These are phyloP conservation scores for Kentomonas sorsogonicus DNA, from an alignment of 208 protist species.

Conservation along the genomic window DNA sequence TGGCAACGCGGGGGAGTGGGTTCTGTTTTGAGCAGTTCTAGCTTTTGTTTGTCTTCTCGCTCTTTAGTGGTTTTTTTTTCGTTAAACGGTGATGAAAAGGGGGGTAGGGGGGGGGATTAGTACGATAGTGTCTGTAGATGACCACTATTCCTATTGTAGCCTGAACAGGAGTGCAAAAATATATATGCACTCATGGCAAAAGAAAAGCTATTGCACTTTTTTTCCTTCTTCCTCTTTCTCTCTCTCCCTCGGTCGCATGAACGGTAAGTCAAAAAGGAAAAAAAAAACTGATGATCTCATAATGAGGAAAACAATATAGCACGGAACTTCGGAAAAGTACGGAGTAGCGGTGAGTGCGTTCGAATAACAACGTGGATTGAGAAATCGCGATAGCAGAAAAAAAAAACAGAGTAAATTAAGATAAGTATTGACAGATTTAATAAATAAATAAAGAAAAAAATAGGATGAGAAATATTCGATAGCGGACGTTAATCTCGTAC, in stretches of 20 bases:
- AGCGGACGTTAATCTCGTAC: not conserved
- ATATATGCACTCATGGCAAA: not conserved
- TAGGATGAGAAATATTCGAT: not conserved
- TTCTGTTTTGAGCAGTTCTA: no score
- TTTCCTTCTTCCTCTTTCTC: conserved; percentile 5
- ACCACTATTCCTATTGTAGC: no score
- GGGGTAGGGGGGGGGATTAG: no score
- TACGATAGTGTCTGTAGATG: no score
- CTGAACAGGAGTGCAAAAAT: no score
- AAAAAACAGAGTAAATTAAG: not conserved
- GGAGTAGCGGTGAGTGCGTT: no score
- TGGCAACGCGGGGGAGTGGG: no score
- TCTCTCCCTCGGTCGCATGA: not conserved
- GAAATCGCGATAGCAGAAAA: not conserved
- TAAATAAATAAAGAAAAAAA: conserved; percentile 11
- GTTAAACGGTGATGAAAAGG: no score
- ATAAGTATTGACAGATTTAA: not conserved
- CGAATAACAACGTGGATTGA: no score
- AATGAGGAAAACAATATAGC: not conserved
- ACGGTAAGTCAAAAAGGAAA: not conserved
- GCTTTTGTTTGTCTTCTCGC: no score
- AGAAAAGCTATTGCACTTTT: not conserved
- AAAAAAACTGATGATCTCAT: conserved; percentile 9
- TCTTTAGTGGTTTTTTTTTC: no score
- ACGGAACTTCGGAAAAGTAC: not conserved